phyloP scores from a whole-genome alignment of 2,329 filamentous ascomycete species.

The Aureobasidium sp. region DNA sequence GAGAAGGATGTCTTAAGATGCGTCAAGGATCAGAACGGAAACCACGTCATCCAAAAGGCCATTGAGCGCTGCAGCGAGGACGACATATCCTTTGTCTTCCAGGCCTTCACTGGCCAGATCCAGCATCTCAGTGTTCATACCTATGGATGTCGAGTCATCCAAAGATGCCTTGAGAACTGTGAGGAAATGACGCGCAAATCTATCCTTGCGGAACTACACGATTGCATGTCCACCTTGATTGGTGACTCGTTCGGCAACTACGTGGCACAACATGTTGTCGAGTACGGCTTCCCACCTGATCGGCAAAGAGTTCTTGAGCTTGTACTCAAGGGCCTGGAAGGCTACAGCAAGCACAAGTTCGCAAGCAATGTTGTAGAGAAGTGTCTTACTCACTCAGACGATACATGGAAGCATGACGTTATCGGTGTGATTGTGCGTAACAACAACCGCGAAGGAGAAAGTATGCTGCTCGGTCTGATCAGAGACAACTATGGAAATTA shows the following conservation, averaged over 20 bases:
- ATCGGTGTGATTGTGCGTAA: conserved; percentile 53
- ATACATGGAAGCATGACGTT: conserved; percentile 63
- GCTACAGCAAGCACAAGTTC: conserved; percentile 87
- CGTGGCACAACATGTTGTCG: conserved; percentile 86
- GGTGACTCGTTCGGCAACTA: conserved; percentile 93
- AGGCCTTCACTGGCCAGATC: conserved; percentile 69
- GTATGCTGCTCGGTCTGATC: conserved; percentile 68
- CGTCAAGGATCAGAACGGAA: conserved; percentile 83
- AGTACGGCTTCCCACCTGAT: conserved; percentile 67
- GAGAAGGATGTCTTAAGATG: conserved; percentile 68
- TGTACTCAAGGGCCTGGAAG: conserved; percentile 64
- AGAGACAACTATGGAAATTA: conserved; percentile 93
- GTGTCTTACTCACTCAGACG: conserved; percentile 67
- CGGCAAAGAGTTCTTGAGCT: conserved; percentile 64
- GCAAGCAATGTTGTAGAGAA: conserved; percentile 97
- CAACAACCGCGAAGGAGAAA: conserved; percentile 52
- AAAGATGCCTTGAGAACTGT: conserved; percentile 81
- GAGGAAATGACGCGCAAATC: conserved; percentile 61
- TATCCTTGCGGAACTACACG: conserved; percentile 73
- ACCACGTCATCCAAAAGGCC: conserved; percentile 93
- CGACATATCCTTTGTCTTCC: conserved; percentile 78
- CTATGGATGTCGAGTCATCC: conserved; percentile 88
- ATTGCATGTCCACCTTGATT: conserved; percentile 64
- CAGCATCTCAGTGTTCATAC: conserved; percentile 66
- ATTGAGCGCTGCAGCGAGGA: conserved; percentile 72